phyloP scores from a whole-genome alignment of 176 grass and related monocot species.

The Elymus sibiricus region DNA sequence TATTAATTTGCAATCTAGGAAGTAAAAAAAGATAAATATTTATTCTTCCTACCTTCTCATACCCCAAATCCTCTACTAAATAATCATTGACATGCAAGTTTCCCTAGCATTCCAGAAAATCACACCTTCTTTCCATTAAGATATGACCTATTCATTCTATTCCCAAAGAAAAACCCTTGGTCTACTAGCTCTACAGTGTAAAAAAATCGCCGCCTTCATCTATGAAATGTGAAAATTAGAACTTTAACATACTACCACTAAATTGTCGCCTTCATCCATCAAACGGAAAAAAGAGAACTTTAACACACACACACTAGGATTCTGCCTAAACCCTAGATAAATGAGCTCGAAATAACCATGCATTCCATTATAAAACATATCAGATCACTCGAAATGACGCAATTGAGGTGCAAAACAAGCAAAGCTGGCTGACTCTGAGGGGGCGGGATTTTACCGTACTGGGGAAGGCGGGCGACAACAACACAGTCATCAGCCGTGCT shows the following conservation, averaged over 20 bases:
- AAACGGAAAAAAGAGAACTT: too few relatives aligned
- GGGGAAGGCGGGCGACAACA: not conserved
- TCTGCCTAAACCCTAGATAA: not conserved
- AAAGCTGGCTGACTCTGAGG: not conserved
- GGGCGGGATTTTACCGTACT: not conserved
- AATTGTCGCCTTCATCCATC: not conserved
- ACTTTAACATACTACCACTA: not conserved
- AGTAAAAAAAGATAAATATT: too few relatives aligned
- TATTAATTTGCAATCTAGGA: too few relatives aligned
- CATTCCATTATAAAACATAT: not conserved
- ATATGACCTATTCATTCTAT: not conserved
- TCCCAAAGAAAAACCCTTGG: not conserved
- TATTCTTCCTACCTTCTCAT: too few relatives aligned
- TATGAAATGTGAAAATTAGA: not conserved
- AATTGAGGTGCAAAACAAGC: not conserved
- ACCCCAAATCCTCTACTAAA: not conserved
- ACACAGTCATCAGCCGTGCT: too few relatives aligned
- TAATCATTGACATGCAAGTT: not conserved
- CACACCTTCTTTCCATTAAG: not conserved
- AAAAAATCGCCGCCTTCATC: not conserved
- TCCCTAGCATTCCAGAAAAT: not conserved
- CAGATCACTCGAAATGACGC: not conserved
- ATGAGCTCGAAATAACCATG: not conserved
- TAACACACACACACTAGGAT: not conserved
- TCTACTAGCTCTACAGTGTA: not conserved